Percentiles rank a stretch among this genome's conserved stretches.
Evolutionary conservation across 257 asterid genomes (phyloP).

Genomic region (Solanum pinnatisectum): DNA sequence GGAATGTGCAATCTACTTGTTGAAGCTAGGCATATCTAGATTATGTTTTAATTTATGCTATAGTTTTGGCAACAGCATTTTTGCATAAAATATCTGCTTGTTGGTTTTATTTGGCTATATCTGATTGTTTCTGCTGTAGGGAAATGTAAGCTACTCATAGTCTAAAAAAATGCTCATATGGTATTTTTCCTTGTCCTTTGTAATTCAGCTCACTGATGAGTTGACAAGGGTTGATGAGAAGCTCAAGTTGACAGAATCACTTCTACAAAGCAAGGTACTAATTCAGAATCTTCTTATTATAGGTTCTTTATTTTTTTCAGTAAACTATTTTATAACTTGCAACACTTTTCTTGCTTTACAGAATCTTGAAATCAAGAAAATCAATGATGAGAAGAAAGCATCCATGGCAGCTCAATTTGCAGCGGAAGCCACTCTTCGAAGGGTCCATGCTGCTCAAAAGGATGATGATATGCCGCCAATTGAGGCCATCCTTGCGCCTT

Average conservation of each 20-base stretch:
- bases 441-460: slow-evolving; percentile 94
- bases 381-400: slow-evolving; percentile 93
- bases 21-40: not conserved
- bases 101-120: not conserved
- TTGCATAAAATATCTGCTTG: not conserved
- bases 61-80: not conserved
- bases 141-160: not conserved
- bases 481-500: slow-evolving; percentile 93
- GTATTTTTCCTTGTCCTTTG: not conserved
- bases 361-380: slow-evolving; percentile 97
- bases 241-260: slow-evolving; percentile 82
- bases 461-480: slow-evolving; percentile 99
- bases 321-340: slow-evolving; percentile 1
- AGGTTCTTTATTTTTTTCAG: not conserved
- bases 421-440: slow-evolving; percentile 95
- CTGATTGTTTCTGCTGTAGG: not conserved
- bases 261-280: slow-evolving; percentile 80
- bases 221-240: slow-evolving; percentile 74
- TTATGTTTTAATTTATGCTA: not conserved
- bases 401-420: slow-evolving; percentile 99
- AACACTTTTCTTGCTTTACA: slow-evolving; percentile 12
- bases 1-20: not conserved
- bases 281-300: not conserved
- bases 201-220: slow-evolving; percentile 69
- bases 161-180: not conserved